These are phyloP conservation scores for Arctostaphylos glauca DNA, from an alignment of 148 eudicot species.

Conservation along the genomic window DNA sequence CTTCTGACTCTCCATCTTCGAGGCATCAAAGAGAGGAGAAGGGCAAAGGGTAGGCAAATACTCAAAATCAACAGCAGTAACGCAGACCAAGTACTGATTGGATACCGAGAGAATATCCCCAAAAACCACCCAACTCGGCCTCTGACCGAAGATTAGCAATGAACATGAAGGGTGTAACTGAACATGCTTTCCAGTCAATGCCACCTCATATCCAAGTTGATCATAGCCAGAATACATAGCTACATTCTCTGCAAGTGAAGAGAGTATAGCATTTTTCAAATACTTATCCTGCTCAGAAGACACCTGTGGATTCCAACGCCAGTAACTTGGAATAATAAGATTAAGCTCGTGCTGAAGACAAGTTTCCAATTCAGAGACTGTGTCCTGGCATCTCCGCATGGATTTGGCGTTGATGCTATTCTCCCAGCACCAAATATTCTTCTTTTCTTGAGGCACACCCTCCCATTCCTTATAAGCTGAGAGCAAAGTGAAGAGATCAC, in stretches of 20 bases:
- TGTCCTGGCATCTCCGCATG: slow-evolving; percentile 80
- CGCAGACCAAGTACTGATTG: slow-evolving; percentile 75
- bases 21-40: slow-evolving; percentile 64
- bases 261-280: slow-evolving; percentile 61
- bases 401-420: slow-evolving; percentile 90
- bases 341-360: slow-evolving; percentile 68
- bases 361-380: slow-evolving; percentile 62
- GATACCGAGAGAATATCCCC: slow-evolving; percentile 61
- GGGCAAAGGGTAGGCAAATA: slow-evolving; percentile 49
- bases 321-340: slow-evolving; percentile 65
- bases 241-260: slow-evolving; percentile 71
- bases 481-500: slow-evolving; percentile 88
- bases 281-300: slow-evolving; percentile 45
- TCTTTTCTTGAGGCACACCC: slow-evolving; percentile 37
- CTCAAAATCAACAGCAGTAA: slow-evolving; percentile 59
- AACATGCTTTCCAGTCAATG: slow-evolving; percentile 65
- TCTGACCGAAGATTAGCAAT: slow-evolving; percentile 58
- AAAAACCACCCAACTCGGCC: slow-evolving; percentile 90
- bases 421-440: slow-evolving; percentile 85
- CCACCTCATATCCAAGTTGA: slow-evolving; percentile 85
- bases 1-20: slow-evolving; percentile 47
- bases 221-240: slow-evolving; percentile 89
- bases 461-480: slow-evolving; percentile 90
- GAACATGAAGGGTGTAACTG: slow-evolving; percentile 89
- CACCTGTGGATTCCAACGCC: slow-evolving; percentile 64